Evolutionary conservation across 2,329 filamentous ascomycete species (phyloP).

Genomic region (Penicillium sp.): DNA sequence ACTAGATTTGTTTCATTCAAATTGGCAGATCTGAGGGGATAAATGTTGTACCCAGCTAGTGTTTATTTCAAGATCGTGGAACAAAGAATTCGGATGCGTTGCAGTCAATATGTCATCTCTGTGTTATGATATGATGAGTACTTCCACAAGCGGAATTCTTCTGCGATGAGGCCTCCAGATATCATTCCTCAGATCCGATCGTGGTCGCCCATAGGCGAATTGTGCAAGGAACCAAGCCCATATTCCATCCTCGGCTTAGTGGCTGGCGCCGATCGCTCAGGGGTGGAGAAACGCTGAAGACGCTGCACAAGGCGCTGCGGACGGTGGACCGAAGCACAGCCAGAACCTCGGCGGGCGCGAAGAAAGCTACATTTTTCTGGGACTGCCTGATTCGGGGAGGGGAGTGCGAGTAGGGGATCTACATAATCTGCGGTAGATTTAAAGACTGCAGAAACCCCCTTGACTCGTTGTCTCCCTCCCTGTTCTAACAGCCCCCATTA

Average conservation of each 20-base stretch:
- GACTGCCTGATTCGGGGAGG: not conserved
- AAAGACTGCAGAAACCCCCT: not conserved
- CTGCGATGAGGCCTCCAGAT: too few species aligned
- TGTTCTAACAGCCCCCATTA: not conserved
- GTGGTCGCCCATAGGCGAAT: not conserved
- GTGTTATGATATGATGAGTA: too few species aligned
- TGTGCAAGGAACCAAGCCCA: not conserved
- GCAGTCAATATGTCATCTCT: too few species aligned
- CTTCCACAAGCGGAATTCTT: too few species aligned
- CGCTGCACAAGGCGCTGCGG: too few species aligned
- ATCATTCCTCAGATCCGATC: not conserved
- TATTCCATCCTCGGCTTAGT: conserved; percentile 14
- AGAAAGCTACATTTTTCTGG: too few species aligned
- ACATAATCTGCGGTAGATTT: not conserved
- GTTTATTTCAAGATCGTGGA: too few species aligned
- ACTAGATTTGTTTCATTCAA: not conserved
- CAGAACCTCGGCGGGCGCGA: not conserved
- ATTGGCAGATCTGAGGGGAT: too few species aligned
- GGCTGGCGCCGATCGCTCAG: conserved; percentile 3
- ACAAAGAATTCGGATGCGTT: too few species aligned
- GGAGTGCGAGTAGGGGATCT: not conserved
- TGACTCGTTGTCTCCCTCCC: not conserved
- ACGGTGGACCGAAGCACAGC: not conserved
- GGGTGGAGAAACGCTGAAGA: conserved; percentile 1
- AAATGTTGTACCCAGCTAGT: too few species aligned